phyloP scores from a whole-genome alignment of 371 early-diverging fungal species.

The Choanephora cucurbitarum region DNA sequence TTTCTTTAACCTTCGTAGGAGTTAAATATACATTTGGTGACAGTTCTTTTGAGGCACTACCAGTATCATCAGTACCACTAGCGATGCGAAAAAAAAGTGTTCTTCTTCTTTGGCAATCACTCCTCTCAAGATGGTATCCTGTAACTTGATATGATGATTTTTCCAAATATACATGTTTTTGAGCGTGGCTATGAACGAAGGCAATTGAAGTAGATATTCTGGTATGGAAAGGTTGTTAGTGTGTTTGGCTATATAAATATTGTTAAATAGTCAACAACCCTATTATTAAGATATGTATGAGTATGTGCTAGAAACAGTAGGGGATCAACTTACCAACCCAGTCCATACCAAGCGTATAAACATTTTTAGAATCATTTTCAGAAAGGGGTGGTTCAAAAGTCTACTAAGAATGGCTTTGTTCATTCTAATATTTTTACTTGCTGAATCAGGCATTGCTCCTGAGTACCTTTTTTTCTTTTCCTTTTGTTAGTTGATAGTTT shows the following conservation, averaged over 20 bases:
- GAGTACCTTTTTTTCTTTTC: slow-evolving; percentile 23
- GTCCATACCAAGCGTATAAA: slow-evolving; percentile 14
- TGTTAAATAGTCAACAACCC: slow-evolving; percentile 13
- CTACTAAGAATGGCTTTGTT: slow-evolving; percentile 24
- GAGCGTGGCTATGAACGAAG: slow-evolving; percentile 25
- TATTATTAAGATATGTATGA: slow-evolving; percentile 22
- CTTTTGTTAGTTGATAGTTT: slow-evolving; percentile 25
- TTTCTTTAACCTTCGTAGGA: slow-evolving; percentile 23
- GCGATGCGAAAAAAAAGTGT: slow-evolving; percentile 17
- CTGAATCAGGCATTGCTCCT: slow-evolving; percentile 18
- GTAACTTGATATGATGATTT: slow-evolving; percentile 25
- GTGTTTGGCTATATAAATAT: slow-evolving; percentile 23
- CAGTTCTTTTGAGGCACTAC: slow-evolving; percentile 23
- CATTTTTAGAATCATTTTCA: slow-evolving; percentile 12
- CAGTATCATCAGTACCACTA: slow-evolving; percentile 21
- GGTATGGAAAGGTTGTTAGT: slow-evolving; percentile 23
- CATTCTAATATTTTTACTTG: slow-evolving; percentile 25
- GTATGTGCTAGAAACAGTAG: slow-evolving; percentile 10
- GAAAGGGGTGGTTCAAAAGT: slow-evolving; percentile 21
- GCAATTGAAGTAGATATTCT: slow-evolving; percentile 25
- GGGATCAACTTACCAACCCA: slow-evolving; percentile 12
- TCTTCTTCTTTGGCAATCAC: slow-evolving; percentile 23
- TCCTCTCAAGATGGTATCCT: slow-evolving; percentile 22
- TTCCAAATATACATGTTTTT: slow-evolving; percentile 25
- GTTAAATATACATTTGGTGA: slow-evolving; percentile 23